Base-by-base conservation (phyloP, 1,284 basidiomycete genomes). In the Phlebopus sp. region DNA sequence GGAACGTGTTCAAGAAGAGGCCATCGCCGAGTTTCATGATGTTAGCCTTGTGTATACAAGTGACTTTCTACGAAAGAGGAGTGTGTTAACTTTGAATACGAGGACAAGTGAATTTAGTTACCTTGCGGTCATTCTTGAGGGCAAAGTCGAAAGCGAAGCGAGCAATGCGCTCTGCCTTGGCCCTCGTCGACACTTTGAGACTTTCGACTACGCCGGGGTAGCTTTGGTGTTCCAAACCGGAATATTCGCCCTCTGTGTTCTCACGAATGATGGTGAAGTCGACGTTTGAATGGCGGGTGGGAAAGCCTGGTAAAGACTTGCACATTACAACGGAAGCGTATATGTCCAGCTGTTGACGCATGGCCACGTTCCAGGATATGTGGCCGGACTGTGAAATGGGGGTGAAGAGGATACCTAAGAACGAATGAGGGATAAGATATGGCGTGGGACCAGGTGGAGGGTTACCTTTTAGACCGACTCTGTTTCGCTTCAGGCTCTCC, bases 1-100 rank as follows among this genome's bases (percentile, higher is more conserved):
- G 90, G 86, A 97, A 99, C 25, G 96, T 98, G 75, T 96, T 97
- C 62, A 99, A 82, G 86, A 99, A 99, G 42, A 99, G 85, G 74
- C 97, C 97, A 67, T 99, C 97, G 69, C 95, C 96, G 61, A 99
- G 86, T 75, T 99, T 99, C 97, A 99, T 99, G 78, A 99, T 99
- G 80, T 99, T 99, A 66, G 97, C 97, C 77, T 99, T 99, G 86
- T 99, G 97, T 42, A 99, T 95, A 68, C 95, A 98, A 48, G 97
- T 99, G 60, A 99, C 97, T 88, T 96, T 97, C 92, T 96, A 15
- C 5, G 44, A 30, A 51, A 36, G 36, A 37, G 15, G 29, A 14
- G 21, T 1, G 18, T 59, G 37, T 62, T 50, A 48, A 37, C 46
- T 6, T 31, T 34, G 30, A 42, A 41, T 35, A 32, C 29, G 5